A percentile compares a stretch with the other conserved stretches of the same genome.
Conservation (phyloP, 441 rosid species). For the Erysimum pusillum region DNA sequence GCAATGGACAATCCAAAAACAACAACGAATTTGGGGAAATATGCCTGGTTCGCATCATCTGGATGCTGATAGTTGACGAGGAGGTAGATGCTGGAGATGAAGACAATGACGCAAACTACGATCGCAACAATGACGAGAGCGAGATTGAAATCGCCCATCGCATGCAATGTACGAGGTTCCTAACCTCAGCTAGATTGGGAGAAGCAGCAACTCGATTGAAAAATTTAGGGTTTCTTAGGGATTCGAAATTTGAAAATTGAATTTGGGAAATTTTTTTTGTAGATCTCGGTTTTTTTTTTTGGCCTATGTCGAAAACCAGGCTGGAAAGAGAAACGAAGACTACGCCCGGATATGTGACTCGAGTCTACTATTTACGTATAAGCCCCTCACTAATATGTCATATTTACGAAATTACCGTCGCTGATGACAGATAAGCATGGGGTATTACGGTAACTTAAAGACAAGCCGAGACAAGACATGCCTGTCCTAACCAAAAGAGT, state of each 20-base stretch:
- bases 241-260: constrained; percentile 23
- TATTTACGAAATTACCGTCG: not conserved
- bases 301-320: constrained; percentile 24
- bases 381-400: not conserved
- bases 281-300: constrained; percentile 50
- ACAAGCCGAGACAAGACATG: constrained; percentile 26
- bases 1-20: constrained; percentile 92
- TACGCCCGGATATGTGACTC: constrained; percentile 45
- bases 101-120: constrained; percentile 82
- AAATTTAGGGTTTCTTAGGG: constrained; percentile 45
- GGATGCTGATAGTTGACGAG: constrained; percentile 98
- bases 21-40: constrained; percentile 94
- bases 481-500: constrained; percentile 39
- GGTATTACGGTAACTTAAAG: constrained; percentile 34
- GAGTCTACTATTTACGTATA: not conserved
- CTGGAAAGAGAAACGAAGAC: constrained; percentile 23
- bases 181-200: constrained; percentile 42
- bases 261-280: constrained; percentile 19
- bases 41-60: constrained; percentile 97
- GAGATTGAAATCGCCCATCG: constrained; percentile 97
- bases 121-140: constrained; percentile 93
- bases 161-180: constrained; percentile 50
- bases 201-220: constrained; percentile 4
- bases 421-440: not conserved
- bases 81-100: constrained; percentile 87